These are phyloP conservation scores for Citrus medica DNA, from an alignment of 345 rosid genomes.

Conservation along the genomic window DNA sequence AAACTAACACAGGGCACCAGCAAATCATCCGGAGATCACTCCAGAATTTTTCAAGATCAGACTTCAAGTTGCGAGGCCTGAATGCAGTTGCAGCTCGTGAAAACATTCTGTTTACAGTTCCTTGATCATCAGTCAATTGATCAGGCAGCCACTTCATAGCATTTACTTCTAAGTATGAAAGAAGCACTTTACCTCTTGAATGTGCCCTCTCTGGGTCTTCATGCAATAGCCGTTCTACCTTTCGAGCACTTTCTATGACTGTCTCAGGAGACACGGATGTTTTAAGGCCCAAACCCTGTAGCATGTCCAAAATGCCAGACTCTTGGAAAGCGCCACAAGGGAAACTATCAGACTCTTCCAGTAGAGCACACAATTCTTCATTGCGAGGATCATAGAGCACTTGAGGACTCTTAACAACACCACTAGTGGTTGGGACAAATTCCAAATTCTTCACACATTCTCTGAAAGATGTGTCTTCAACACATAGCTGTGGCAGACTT, in stretches of 20 bases:
- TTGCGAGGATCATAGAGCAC: constrained; percentile 83
- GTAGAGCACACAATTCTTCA: constrained; percentile 77
- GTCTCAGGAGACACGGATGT: constrained; percentile 79
- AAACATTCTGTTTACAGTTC: constrained; percentile 63
- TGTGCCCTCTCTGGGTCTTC: constrained; percentile 69
- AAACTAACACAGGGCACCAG: constrained; percentile 95
- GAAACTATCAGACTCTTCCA: constrained; percentile 76
- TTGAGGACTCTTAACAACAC: constrained; percentile 59
- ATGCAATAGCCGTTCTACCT: constrained; percentile 66
- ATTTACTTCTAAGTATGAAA: constrained; percentile 84
- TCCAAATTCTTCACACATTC: constrained; percentile 70
- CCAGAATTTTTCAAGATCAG: constrained; percentile 86
- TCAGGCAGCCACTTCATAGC: constrained; percentile 85
- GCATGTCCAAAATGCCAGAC: constrained; percentile 72
- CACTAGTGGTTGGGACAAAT: constrained; percentile 73
- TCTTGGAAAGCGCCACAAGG: constrained; percentile 68
- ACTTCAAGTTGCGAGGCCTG: constrained; percentile 69
- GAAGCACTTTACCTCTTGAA: constrained; percentile 74
- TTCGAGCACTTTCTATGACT: constrained; percentile 73
- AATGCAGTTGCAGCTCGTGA: constrained; percentile 87
- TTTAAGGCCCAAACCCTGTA: constrained; percentile 82
- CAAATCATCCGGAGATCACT: constrained; percentile 75
- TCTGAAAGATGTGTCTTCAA: constrained; percentile 66
- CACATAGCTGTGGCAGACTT: constrained; percentile 76
- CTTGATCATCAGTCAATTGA: constrained; percentile 59